A percentile compares a stretch with the other conserved stretches of the same genome.
These are phyloP conservation scores for Clavariopsis aquatica DNA, from an alignment of 495 filamentous ascomycete genomes.

Conservation along the genomic window DNA sequence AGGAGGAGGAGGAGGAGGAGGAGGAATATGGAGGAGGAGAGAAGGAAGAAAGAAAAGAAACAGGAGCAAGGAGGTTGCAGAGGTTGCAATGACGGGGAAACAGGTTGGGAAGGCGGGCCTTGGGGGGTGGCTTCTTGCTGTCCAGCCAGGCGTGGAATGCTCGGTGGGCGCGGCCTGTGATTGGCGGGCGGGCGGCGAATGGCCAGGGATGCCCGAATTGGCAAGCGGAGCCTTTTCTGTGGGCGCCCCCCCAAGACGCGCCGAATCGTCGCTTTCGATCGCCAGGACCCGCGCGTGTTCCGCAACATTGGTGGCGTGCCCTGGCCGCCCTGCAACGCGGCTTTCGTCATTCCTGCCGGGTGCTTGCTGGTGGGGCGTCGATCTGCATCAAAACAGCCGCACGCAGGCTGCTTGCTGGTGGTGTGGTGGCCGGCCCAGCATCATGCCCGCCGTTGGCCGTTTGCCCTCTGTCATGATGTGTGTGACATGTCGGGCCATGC, in stretches of 20 bases:
- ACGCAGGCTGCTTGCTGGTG: background rate
- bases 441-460: background rate
- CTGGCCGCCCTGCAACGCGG: constrained; percentile 17
- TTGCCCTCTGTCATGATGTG: background rate
- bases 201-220: background rate
- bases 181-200: too few species aligned
- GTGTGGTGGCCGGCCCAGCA: too few species aligned
- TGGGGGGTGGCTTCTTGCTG: constrained; percentile 4
- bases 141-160: background rate
- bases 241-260: too few species aligned
- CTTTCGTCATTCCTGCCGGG: constrained; percentile 5
- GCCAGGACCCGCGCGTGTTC: too few species aligned
- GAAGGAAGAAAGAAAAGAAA: background rate
- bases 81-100: constrained; percentile 2
- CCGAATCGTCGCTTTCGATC: too few species aligned
- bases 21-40: background rate
- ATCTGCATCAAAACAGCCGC: constrained; percentile 6
- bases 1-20: constrained; percentile 15
- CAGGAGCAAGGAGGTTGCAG: background rate
- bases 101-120: constrained; percentile 9
- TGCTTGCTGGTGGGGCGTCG: too few species aligned
- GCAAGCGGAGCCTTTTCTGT: too few species aligned
- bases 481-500: background rate
- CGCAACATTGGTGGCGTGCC: background rate
- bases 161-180: background rate